Evolutionary conservation across 371 early-diverging fungal genomes (phyloP), one percentile per base, ranked within the genome.

Genomic region (Syncephalastrum monosporum): DNA sequence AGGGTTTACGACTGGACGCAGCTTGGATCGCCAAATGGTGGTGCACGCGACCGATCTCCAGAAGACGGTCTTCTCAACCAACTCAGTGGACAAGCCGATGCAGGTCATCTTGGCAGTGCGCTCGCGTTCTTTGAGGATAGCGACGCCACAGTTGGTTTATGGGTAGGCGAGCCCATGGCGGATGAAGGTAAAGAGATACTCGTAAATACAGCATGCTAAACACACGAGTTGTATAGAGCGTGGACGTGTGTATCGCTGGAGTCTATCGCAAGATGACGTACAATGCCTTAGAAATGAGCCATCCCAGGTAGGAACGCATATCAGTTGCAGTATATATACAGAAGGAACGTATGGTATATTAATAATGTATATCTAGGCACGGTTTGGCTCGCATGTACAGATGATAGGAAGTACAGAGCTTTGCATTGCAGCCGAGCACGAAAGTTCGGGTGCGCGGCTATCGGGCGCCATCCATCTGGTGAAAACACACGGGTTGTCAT

Each of bases 161-260:
- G 75, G 79, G 53, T 79, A 49, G 79, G 79, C 16, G 75, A 79
- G 42, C 79, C 79, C 5, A 62, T 79, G 68, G 68, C 71, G 15
- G 68, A 69, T n/a, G 53, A 65, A 68, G 79, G 79, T 72, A 51
- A 21, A 52, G 4, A 46, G 17, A 17, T 38, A 17, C 42, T 24
- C 3, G 15, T 4, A 6, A 5, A 33, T 57, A 14, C 21, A 3
- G 53, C 15, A 27, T n/a, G 14, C 23, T 12, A 23, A 17, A 42
- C 8, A 13, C 24, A 23, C 2, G 24, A 21, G 27, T 41, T 45
- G 25, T 19, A 10, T 17, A 71, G 77, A 77, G 41, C 68, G 71
- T 4, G 77, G 77, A 16, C 60, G 74, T 15, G 68, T 74, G 7
- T 71, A 74, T 54, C 53, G 47, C 19, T 74, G 74, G 72, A 16